Conservation (phyloP, 495 filamentous ascomycete species). For the Annulohypoxylon moriforme region DNA sequence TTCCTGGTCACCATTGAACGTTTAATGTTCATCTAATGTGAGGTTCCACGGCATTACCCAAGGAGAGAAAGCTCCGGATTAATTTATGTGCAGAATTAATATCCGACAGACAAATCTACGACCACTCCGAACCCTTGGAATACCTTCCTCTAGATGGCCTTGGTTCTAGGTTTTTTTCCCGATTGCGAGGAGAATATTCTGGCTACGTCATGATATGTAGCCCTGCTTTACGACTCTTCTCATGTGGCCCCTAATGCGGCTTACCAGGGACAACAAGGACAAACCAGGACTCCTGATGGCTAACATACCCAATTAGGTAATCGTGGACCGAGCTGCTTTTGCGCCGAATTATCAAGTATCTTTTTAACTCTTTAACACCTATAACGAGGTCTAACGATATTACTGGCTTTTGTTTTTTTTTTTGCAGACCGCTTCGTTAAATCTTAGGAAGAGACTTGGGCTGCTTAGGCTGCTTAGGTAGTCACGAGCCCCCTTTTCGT, state of each 20-base stretch:
- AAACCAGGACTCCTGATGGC: background rate
- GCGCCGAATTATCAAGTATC: conserved; percentile 21
- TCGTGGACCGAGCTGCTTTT: conserved; percentile 29
- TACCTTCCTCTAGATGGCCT: conserved; percentile 13
- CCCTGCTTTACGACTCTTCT: background rate
- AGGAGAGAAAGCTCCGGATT: conserved; percentile 35
- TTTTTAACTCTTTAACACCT: conserved; percentile 15
- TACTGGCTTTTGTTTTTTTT: conserved; percentile 19
- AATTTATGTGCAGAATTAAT: background rate
- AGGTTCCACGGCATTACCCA: background rate
- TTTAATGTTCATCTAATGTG: background rate
- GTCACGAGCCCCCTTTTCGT: conserved; percentile 33
- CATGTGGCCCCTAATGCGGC: conserved; percentile 1
- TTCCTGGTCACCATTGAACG: background rate
- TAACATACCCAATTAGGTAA: conserved; percentile 35
- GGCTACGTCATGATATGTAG: conserved; percentile 31
- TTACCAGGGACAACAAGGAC: background rate
- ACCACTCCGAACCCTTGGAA: conserved; percentile 18
- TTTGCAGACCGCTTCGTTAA: conserved; percentile 31
- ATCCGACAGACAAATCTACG: background rate
- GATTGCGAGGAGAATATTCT: conserved; percentile 5
- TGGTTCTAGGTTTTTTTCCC: conserved; percentile 7
- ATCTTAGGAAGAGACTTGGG: background rate
- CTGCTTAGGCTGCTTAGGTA: background rate
- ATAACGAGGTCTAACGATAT: background rate